Evolutionary conservation across 352 stramenopile species (phyloP).

Genomic region (Thalassiosira mediterranea): DNA sequence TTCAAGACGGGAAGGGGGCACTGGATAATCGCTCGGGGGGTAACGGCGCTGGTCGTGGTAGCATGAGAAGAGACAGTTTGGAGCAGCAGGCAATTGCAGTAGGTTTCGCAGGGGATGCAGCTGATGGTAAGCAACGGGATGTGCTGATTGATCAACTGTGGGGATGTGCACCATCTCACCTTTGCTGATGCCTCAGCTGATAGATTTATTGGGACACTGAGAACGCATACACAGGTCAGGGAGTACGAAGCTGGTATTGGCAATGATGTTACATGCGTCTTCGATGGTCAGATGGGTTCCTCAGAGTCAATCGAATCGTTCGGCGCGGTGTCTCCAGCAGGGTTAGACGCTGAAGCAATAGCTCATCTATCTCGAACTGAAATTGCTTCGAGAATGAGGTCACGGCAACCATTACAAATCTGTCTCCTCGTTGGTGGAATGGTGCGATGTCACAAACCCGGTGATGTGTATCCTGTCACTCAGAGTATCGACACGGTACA

Average conservation of each 20-base stretch:
- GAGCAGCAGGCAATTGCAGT: constrained; percentile 63
- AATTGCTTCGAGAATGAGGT: constrained; percentile 56
- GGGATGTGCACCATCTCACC: too few relatives aligned
- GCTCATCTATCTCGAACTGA: constrained; percentile 60
- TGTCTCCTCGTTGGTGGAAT: constrained; percentile 76
- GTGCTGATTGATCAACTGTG: background rate
- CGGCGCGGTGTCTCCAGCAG: constrained; percentile 13
- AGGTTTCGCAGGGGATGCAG: constrained; percentile 67
- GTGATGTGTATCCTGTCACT: background rate
- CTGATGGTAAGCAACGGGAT: constrained; percentile 39
- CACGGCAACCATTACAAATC: constrained; percentile 46
- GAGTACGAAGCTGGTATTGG: constrained; percentile 74
- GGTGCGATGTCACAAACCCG: constrained; percentile 27
- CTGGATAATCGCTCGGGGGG: background rate
- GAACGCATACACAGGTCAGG: constrained; percentile 51
- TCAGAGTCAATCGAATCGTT: background rate
- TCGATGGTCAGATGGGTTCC: constrained; percentile 22
- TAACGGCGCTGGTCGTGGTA: background rate
- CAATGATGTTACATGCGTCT: constrained; percentile 63
- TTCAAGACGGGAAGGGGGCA: constrained; percentile 45
- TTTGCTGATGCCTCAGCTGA: too few relatives aligned
- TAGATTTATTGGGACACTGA: constrained; percentile 61
- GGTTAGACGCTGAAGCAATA: constrained; percentile 62
- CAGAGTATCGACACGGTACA: constrained; percentile 39
- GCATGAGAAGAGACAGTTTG: constrained; percentile 15